These are phyloP conservation scores for Claviceps africana DNA, from an alignment of 2,329 filamentous ascomycete genomes.

Conservation along the genomic window DNA sequence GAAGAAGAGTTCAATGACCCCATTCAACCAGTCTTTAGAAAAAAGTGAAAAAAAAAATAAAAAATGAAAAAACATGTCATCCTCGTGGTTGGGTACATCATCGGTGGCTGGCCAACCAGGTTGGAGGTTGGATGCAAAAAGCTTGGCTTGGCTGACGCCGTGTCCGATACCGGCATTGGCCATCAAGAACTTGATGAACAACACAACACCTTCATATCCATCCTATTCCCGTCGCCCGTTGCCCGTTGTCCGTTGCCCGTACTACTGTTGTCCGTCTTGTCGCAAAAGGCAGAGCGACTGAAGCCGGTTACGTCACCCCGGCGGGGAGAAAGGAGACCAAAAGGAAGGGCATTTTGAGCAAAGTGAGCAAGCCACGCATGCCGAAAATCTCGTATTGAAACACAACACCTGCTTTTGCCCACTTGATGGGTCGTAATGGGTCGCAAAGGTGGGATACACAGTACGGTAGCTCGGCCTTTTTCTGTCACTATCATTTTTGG, in stretches of 20 bases:
- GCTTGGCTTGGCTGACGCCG: too few relatives aligned
- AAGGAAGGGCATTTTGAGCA: neutral
- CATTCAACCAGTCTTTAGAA: neutral
- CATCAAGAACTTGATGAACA: too few relatives aligned
- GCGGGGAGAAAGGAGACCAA: neutral
- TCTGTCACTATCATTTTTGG: too few relatives aligned
- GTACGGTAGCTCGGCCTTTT: too few relatives aligned
- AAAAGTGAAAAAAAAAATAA: too few relatives aligned
- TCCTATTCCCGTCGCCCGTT: too few relatives aligned
- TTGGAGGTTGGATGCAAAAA: neutral
- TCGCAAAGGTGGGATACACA: neutral
- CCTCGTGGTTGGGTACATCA: neutral
- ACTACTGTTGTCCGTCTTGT: too few relatives aligned
- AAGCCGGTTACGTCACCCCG: neutral
- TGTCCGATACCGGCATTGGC: too few relatives aligned
- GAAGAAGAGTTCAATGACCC: neutral
- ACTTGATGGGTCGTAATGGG: neutral
- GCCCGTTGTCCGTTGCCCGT: too few relatives aligned
- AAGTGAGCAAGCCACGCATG: neutral
- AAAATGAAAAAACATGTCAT: neutral
- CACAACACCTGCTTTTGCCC: neutral
- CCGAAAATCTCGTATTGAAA: neutral
- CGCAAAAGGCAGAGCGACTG: neutral
- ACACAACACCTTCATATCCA: too few relatives aligned
- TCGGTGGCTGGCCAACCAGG: neutral